Base-by-base conservation (phyloP, 768 basidiomycete genomes). In the Rickenella mellea region DNA sequence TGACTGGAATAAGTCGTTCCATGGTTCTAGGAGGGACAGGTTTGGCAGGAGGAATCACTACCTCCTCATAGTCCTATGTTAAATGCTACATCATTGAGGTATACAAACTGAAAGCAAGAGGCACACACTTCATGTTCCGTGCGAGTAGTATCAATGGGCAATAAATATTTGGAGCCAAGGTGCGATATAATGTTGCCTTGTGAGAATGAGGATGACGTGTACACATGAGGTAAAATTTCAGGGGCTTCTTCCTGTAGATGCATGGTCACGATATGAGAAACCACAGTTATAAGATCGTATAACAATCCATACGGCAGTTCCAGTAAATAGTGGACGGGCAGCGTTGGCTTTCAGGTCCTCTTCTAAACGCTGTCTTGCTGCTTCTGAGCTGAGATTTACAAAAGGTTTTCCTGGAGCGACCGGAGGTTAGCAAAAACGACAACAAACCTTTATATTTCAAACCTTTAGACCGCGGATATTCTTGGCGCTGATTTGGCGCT, bases 191-290 rank as follows among this genome's bases (percentile, higher is more conserved):
- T 63, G 51, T 75, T 80, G 2, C 83, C 78, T 48, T 80, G 72
- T 4, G 59, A 56, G 33, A 73, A 62, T 3, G 68, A 63, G 19
- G 73, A 67, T 4, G 90, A 78, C 7, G 84, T 80, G 57, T 94
- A 99, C 9, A 99, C 83, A 65, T 98, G 81, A 0, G 96, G 96
- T 14, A 88, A 72, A 27, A 74, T 56, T 55, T 87, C 81, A 2
- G 75, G 67, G 3, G 65, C 66, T 32, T 68, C 62, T 51, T 70
- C 63, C 79, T 83, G 51, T 11, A 20, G 33, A 14, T 36, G 40
- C 19, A 42, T 43, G 19, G 48, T 25, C 6, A 37, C 7, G 14
- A 27, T 27, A 27, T 20, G 21, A 25, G 1, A 41, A 15, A 42
- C 4, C 21, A 39, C 5, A 6, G 19, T 37, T 9, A 32, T 10